Percentiles rank a stretch among this genome's conserved stretches.
These are phyloP conservation scores for Pseudopyricularia javanii DNA, from an alignment of 2,329 filamentous ascomycete genomes.

Conservation along the genomic window DNA sequence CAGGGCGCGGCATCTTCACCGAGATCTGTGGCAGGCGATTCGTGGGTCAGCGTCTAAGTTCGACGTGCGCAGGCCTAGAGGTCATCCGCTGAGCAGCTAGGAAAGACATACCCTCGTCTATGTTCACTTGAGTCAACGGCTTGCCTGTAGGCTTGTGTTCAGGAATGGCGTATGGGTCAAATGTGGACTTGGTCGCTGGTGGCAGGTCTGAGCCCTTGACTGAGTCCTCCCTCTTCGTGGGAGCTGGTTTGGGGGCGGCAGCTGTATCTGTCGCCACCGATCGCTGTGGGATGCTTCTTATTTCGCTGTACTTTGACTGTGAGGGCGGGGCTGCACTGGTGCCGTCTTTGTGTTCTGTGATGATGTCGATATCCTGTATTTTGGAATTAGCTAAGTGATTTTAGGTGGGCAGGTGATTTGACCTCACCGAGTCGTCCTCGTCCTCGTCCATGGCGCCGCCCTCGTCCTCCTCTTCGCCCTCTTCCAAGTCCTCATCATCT, in stretches of 20 bases:
- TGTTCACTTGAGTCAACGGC: slow-evolving; percentile 64
- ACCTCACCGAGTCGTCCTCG: slow-evolving; percentile 37
- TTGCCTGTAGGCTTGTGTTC: slow-evolving; percentile 69
- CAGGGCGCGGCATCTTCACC: slow-evolving; percentile 83
- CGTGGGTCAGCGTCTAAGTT: no score
- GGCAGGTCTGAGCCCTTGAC: slow-evolving; percentile 20
- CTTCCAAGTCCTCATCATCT: slow-evolving; percentile 43
- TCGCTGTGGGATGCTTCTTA: slow-evolving; percentile 51
- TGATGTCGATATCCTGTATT: slow-evolving; percentile 53
- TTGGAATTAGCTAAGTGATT: not conserved
- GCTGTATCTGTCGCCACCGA: slow-evolving; percentile 38
- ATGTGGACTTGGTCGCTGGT: slow-evolving; percentile 64
- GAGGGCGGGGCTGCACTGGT: slow-evolving; percentile 45
- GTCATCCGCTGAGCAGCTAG: no score
- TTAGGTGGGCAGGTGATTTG: not conserved
- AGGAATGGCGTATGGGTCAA: slow-evolving; percentile 77
- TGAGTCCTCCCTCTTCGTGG: slow-evolving; percentile 32
- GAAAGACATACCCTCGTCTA: slow-evolving; percentile 53
- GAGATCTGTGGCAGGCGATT: slow-evolving; percentile 34
- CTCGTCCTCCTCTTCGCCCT: slow-evolving; percentile 53
- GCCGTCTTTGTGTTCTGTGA: slow-evolving; percentile 54
- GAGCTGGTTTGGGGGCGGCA: slow-evolving; percentile 30
- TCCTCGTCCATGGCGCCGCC: slow-evolving; percentile 49
- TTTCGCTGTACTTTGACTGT: slow-evolving; percentile 51
- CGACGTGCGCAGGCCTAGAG: no score